phyloP scores from a whole-genome alignment of 345 rosid genomes.

The Hibiscus syriacus region DNA sequence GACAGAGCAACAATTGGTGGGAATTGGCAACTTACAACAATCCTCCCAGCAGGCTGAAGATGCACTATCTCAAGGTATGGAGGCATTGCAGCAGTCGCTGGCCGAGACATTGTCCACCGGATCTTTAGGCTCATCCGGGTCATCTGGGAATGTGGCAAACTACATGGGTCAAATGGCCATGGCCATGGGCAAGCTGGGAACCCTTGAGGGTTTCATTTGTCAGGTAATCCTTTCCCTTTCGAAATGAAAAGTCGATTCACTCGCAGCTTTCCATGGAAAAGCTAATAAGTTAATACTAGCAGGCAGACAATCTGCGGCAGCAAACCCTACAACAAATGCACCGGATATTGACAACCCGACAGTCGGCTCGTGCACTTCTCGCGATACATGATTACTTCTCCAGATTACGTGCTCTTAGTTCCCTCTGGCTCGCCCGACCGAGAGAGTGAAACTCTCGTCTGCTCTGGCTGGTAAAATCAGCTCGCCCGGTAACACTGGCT shows the following conservation, averaged over 20 bases:
- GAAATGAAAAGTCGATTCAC: not conserved
- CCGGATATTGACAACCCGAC: constrained; percentile 78
- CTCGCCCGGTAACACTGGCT: not conserved
- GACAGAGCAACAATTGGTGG: constrained; percentile 84
- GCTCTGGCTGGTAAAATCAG: constrained; percentile 4
- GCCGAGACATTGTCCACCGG: constrained; percentile 92
- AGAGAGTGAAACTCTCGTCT: constrained; percentile 54
- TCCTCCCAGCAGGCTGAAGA: constrained; percentile 99
- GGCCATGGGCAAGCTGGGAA: constrained; percentile 99
- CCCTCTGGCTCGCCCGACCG: constrained; percentile 97
- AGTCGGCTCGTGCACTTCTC: constrained; percentile 95
- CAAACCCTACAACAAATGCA: constrained; percentile 94
- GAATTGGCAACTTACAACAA: constrained; percentile 79
- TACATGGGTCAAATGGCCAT: constrained; percentile 99
- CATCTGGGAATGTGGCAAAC: constrained; percentile 85
- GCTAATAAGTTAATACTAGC: constrained; percentile 16
- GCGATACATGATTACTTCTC: constrained; percentile 84
- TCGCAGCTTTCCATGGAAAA: not conserved
- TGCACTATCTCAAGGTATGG: constrained; percentile 99
- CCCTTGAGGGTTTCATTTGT: constrained; percentile 89
- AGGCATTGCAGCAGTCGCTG: constrained; percentile 87
- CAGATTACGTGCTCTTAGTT: constrained; percentile 90
- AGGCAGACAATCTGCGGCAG: constrained; percentile 96
- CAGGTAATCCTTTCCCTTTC: constrained; percentile 42
- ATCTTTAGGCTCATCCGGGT: constrained; percentile 68